Percentiles rank a stretch among this genome's conserved stretches.
Evolutionary conservation across 805 yeast genomes (phyloP).

Genomic region (Scheffersomyces coipomensis): DNA sequence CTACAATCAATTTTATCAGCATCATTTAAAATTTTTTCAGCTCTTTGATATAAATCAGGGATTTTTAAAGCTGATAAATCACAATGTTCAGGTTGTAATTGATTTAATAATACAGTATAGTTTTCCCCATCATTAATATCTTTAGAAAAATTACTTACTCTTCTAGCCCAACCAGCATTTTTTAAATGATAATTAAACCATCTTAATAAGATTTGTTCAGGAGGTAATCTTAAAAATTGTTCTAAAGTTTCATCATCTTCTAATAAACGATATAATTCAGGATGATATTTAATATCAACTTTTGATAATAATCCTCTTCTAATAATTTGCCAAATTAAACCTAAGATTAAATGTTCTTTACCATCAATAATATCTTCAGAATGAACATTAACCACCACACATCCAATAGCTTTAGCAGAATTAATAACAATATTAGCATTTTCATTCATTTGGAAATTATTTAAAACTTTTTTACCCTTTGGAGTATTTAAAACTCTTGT

Average conservation of each 20-base stretch:
- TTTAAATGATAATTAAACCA: slow-evolving; percentile 97
- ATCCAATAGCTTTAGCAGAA: slow-evolving; percentile 98
- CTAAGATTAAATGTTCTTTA: slow-evolving; percentile 86
- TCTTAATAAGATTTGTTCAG: slow-evolving; percentile 92
- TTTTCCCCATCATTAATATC: slow-evolving; percentile 95
- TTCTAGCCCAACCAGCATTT: slow-evolving; percentile 85
- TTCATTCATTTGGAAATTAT: slow-evolving; percentile 93
- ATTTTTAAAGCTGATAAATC: slow-evolving; percentile 82
- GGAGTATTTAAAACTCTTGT: slow-evolving; percentile 94
- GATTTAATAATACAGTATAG: slow-evolving; percentile 86
- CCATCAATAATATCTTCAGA: slow-evolving; percentile 95
- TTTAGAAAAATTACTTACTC: slow-evolving; percentile 79
- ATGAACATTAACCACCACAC: slow-evolving; percentile 96
- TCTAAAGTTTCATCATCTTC: slow-evolving; percentile 97
- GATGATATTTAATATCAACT: slow-evolving; percentile 94
- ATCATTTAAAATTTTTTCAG: slow-evolving; percentile 79
- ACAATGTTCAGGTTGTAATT: slow-evolving; percentile 80
- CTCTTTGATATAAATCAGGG: slow-evolving; percentile 70
- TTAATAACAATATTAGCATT: slow-evolving; percentile 97
- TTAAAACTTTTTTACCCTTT: slow-evolving; percentile 67
- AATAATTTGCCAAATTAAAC: slow-evolving; percentile 95
- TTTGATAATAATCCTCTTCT: slow-evolving; percentile 93
- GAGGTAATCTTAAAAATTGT: slow-evolving; percentile 93
- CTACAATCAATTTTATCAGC: slow-evolving; percentile 92
- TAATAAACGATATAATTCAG: slow-evolving; percentile 89